Evolutionary conservation across 1,284 basidiomycete species (phyloP).

Genomic region (Puccinia novopanici): DNA sequence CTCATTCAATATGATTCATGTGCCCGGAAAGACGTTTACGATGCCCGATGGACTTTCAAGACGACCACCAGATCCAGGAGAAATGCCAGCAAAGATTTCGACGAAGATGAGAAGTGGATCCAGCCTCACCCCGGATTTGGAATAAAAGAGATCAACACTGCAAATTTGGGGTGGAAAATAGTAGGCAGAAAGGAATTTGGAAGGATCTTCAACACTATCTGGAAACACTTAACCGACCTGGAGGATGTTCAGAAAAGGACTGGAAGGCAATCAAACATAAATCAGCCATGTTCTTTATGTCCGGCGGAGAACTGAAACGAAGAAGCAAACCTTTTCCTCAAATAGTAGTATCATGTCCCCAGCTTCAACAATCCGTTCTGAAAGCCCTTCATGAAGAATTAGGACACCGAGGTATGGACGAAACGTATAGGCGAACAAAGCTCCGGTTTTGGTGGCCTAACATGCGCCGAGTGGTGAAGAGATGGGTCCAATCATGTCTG

Average conservation of each 20-base stretch:
- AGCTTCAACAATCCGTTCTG: background rate
- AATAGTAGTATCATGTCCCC: background rate
- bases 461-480: background rate
- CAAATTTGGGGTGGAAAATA: slow-evolving; percentile 6
- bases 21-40: no score
- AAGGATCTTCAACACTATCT: background rate
- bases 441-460: background rate
- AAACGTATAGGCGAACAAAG: background rate
- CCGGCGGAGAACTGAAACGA: background rate
- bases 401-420: no score
- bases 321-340: no score
- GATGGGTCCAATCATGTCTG: background rate
- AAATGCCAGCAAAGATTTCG: background rate
- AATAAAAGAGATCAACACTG: slow-evolving; percentile 8
- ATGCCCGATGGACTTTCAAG: slow-evolving; percentile 14
- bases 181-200: background rate
- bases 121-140: slow-evolving; percentile 20
- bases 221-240: background rate
- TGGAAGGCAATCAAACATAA: background rate
- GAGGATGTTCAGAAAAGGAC: background rate
- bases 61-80: background rate
- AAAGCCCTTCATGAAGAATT: no score
- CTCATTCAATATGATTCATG: slow-evolving; percentile 27
- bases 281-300: background rate
- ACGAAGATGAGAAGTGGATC: slow-evolving; percentile 16